These are phyloP conservation scores for Melastoma malabathricum DNA, from an alignment of 345 rosid genomes.

Conservation along the genomic window DNA sequence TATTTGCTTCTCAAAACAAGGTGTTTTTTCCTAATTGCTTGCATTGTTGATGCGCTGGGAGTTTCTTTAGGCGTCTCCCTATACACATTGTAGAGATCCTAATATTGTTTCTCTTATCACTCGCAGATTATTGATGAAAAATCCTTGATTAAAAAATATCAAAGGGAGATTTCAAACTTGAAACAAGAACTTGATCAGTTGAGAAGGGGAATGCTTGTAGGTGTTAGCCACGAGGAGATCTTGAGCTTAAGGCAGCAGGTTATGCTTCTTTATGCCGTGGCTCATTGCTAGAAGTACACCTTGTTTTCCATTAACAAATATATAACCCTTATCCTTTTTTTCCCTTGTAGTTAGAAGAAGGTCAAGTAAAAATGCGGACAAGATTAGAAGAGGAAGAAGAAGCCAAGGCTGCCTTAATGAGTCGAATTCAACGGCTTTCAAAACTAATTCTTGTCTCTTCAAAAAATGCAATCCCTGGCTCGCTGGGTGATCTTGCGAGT, in stretches of 20 bases:
- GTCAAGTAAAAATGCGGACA: constrained; percentile 57
- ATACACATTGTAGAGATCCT: too few relatives aligned
- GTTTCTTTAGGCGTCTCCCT: not conserved
- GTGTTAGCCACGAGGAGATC: constrained; percentile 31
- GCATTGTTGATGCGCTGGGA: not conserved
- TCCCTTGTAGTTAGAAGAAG: constrained; percentile 55
- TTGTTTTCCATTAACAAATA: not conserved
- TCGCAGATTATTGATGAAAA: constrained; percentile 64
- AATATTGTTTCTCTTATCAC: constrained; percentile 1
- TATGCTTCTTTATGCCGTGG: constrained; percentile 7
- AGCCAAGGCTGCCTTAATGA: constrained; percentile 60
- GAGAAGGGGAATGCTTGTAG: constrained; percentile 24
- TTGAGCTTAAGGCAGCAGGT: constrained; percentile 65
- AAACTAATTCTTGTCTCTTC: constrained; percentile 64
- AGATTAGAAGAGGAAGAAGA: constrained; percentile 64
- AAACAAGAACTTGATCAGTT: constrained; percentile 59
- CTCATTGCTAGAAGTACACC: not conserved
- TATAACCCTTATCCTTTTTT: constrained; percentile 2
- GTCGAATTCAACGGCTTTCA: constrained; percentile 60
- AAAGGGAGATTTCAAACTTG: constrained; percentile 49
- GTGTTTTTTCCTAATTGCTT: constrained; percentile 16
- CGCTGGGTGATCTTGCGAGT: constrained; percentile 34
- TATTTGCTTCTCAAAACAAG: constrained; percentile 57
- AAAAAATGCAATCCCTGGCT: constrained; percentile 43
- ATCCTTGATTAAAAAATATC: constrained; percentile 62